These are phyloP conservation scores for Hypomyces perniciosus DNA, from an alignment of 2,329 filamentous ascomycete genomes.

Conservation along the genomic window DNA sequence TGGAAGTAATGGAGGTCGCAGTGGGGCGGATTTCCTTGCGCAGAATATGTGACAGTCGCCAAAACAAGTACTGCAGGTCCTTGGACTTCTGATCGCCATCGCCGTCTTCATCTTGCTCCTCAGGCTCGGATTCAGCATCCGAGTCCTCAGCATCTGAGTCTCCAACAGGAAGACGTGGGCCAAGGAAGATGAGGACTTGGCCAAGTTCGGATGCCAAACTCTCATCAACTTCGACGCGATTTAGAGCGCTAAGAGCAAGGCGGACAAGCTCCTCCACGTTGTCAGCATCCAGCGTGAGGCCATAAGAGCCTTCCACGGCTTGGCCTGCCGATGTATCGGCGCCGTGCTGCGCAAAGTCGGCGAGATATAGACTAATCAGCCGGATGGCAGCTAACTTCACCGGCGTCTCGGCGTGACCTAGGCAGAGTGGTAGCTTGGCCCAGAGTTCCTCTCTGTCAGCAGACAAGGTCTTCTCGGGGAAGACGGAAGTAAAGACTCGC, in stretches of 20 bases:
- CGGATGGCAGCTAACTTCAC: conserved; percentile 73
- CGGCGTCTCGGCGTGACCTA: conserved; percentile 65
- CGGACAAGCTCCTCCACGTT: conserved; percentile 57
- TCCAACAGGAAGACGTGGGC: conserved; percentile 43
- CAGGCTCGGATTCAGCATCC: conserved; percentile 33
- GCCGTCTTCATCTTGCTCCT: conserved; percentile 38
- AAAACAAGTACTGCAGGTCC: conserved; percentile 67
- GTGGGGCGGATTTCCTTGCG: conserved; percentile 66
- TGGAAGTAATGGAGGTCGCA: conserved; percentile 61
- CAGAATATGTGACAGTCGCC: conserved; percentile 70
- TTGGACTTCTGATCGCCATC: conserved; percentile 34
- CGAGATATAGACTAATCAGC: conserved; percentile 70
- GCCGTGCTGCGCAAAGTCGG: conserved; percentile 65
- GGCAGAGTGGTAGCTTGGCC: conserved; percentile 59
- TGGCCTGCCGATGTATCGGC: conserved; percentile 42
- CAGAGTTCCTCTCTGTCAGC: conserved; percentile 60
- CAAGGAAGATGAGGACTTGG: conserved; percentile 79
- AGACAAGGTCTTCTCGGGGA: conserved; percentile 59
- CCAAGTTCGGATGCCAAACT: conserved; percentile 71
- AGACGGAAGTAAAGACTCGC: conserved; percentile 59
- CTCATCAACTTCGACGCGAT: conserved; percentile 60
- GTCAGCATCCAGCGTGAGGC: conserved; percentile 58
- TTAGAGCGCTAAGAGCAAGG: conserved; percentile 48
- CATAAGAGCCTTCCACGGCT: conserved; percentile 63
- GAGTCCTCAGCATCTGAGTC: conserved; percentile 34